Evolutionary conservation across 2,329 filamentous ascomycete genomes (phyloP), one percentile per base, ranked within the genome.

Genomic region (Tolypocladium pustulatum): DNA sequence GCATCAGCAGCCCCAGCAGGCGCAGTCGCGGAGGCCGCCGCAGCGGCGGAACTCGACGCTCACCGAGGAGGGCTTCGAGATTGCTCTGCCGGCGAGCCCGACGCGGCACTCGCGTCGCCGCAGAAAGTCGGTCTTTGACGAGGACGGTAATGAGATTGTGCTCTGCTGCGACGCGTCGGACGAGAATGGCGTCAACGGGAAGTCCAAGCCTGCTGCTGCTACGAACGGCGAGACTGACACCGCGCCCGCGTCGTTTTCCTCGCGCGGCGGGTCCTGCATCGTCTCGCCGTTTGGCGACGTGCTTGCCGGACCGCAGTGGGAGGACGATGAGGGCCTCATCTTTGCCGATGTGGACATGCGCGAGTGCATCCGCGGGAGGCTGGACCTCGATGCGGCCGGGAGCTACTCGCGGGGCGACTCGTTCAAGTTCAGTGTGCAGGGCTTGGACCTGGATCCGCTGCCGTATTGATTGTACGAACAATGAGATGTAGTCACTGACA

Each of bases 371-470:
- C 80, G 90, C 12, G 92, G 91, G 0, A 78, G 90, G 57, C 71
- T 96, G 63, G 91, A 96, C 70, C 71, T 96, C 54, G 92, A 96
- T 75, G 85, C 90, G 41, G 90, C 85, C 2, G 92, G 92, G 0
- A 91, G 88, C 68, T 96, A 96, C 72, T 92, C 90, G 2, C 81
- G 91, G 58, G 85, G 83, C 61, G 84, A 87, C 69, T 76, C 81
- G 4, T 87, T 87, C 71, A 81, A 79, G 66, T 76, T 87, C 34
- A 80, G 76, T 0, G 84, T 87, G 4, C 73, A 80, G 56, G 84
- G 84, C 0, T 66, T 87, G 61, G 78, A 85, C 64, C 62, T 86
- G 41, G 77, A 78, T 65, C 82, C 83, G 36, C 69, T 85, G 60
- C 81, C 83, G 0, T 85, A 84, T 57, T 75, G 62, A 67, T 10